Evolutionary conservation across 2,329 filamentous ascomycete genomes (phyloP), one percentile per base, ranked within the genome.

Genomic region (Hansfordia pulvinata): DNA sequence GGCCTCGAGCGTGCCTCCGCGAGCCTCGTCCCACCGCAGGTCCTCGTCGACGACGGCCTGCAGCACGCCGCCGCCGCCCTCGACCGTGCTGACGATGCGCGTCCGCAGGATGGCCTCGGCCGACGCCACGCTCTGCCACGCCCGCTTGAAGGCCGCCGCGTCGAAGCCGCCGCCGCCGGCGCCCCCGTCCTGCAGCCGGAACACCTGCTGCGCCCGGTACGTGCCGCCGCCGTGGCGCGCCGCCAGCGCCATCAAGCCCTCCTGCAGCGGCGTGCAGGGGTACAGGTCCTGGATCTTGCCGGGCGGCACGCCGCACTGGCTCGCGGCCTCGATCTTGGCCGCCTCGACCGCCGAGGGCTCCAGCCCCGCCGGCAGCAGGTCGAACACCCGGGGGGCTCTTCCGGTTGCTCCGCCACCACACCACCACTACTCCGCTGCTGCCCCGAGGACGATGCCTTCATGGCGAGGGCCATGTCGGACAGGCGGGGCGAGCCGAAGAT

Each of bases 21-120:
- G 11, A 6, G 4, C 20, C 18, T 15, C 12, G 4, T 13, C 16
- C 19, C 25, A 27, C 12, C n/a, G 11, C 12, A 10, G 6, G 8
- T 19, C 20, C 10, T n/a, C 12, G 4, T 20, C 24, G 14, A 27
- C n/a, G 10, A 31, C 20, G 15, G 25, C 20, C 17, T 27, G 25
- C 20, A 27, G 4, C 16, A 27, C 4, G 17, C 16, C 16, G 10
- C 25, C 25, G 8, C 13, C 10, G 10, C 24, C 27, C 8, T n/a
- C n/a, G n/a, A n/a, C n/a, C n/a, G n/a, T n/a, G n/a, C n/a, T n/a
- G n/a, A n/a, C n/a, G n/a, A n/a, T n/a, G n/a, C n/a, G n/a, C n/a
- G n/a, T n/a, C n/a, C n/a, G n/a, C n/a, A n/a, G n/a, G n/a, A n/a
- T n/a, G n/a, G n/a, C n/a, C n/a, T n/a, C n/a, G n/a, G n/a, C n/a